Percentiles rank a stretch among this genome's conserved stretches.
phyloP scores from a whole-genome alignment of 148 eudicot species.

The Diospyros lotus region DNA sequence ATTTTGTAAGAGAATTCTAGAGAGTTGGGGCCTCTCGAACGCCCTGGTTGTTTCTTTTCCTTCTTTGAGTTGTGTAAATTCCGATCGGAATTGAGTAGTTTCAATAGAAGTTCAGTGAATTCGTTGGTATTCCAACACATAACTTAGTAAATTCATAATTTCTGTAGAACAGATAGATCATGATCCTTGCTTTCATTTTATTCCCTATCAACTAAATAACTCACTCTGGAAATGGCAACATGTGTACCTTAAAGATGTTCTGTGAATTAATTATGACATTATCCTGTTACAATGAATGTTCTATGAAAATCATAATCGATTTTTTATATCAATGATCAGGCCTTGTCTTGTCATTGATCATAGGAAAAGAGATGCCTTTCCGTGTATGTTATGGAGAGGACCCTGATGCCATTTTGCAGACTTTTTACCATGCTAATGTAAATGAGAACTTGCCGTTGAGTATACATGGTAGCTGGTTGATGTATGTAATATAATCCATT shows the following conservation, averaged over 20 bases:
- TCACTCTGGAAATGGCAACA: not conserved
- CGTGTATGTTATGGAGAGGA: not conserved
- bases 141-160: not conserved
- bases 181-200: not conserved
- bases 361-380: not conserved
- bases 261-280: too few species aligned
- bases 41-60: too few species aligned
- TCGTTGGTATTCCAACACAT: too few species aligned
- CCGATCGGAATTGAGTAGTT: too few species aligned
- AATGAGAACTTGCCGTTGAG: not conserved
- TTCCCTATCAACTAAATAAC: not conserved
- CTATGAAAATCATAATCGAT: too few species aligned
- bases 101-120: too few species aligned
- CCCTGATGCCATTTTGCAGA: not conserved
- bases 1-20: too few species aligned
- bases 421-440: not conserved
- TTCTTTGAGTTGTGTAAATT: too few species aligned
- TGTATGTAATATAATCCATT: constrained; percentile 14
- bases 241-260: not conserved
- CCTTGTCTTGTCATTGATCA: too few species aligned
- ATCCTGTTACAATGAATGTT: too few species aligned
- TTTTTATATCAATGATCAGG: too few species aligned
- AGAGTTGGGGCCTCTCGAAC: too few species aligned
- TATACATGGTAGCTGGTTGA: not conserved
- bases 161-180: not conserved